These are phyloP conservation scores for Saccharomycopsis javanensis DNA, from an alignment of 805 yeast genomes.

Conservation along the genomic window DNA sequence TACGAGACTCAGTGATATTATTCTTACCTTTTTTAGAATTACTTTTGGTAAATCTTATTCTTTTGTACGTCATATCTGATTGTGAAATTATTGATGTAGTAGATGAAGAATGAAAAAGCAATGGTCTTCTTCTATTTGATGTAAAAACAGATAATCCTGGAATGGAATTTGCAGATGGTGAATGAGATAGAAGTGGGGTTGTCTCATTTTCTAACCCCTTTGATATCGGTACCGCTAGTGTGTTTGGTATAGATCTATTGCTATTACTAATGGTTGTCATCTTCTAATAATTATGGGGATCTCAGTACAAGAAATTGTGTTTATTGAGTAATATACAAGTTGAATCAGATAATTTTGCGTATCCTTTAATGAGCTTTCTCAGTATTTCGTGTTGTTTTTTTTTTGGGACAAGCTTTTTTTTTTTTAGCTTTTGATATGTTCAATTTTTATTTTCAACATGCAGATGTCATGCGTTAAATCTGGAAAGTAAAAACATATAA, in stretches of 20 bases:
- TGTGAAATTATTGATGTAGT: conserved; percentile 12
- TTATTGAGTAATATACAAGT: too few relatives aligned
- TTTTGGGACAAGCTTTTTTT: background rate
- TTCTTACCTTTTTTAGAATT: background rate
- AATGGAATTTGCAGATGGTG: background rate
- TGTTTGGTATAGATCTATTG: background rate
- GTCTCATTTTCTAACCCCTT: background rate
- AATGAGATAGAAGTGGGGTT: background rate
- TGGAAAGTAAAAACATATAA: background rate
- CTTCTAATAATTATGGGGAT: background rate
- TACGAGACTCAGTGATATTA: background rate
- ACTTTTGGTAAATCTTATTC: background rate
- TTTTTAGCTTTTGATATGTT: background rate
- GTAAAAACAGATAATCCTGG: background rate
- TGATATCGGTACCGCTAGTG: background rate
- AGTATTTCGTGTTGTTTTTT: background rate
- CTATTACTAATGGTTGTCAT: background rate
- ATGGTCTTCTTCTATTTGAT: conserved; percentile 3
- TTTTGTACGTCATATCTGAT: background rate
- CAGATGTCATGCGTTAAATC: background rate
- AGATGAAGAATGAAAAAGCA: conserved; percentile 13
- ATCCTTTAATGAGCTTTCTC: background rate
- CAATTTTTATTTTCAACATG: background rate
- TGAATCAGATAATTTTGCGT: background rate
- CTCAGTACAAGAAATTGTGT: too few relatives aligned